These are phyloP conservation scores for Waltergamsia citrina DNA, from an alignment of 2,329 filamentous ascomycete species.

Conservation along the genomic window DNA sequence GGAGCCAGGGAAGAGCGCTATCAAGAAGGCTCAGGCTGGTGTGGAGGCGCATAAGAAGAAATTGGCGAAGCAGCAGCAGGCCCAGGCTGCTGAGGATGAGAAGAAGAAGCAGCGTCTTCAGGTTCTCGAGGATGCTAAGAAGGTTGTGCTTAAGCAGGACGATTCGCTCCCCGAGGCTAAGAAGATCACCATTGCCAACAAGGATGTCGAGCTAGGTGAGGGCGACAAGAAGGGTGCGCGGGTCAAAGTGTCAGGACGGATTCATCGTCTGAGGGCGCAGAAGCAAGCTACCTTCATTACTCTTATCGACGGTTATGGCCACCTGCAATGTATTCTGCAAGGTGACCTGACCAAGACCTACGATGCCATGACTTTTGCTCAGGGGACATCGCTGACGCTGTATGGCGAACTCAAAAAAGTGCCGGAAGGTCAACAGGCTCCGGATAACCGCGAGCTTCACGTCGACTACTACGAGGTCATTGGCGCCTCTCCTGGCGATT, in stretches of 20 bases:
- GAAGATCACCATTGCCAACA: slow-evolving; percentile 63
- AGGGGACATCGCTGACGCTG: slow-evolving; percentile 79
- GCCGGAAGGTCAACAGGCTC: slow-evolving; percentile 67
- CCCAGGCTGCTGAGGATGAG: slow-evolving; percentile 62
- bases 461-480: slow-evolving; percentile 83
- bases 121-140: slow-evolving; percentile 65
- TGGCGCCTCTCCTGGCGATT: slow-evolving; percentile 71
- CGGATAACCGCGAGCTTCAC: slow-evolving; percentile 78
- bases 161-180: slow-evolving; percentile 61
- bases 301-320: slow-evolving; percentile 65
- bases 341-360: slow-evolving; percentile 86
- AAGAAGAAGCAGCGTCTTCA: slow-evolving; percentile 61
- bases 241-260: slow-evolving; percentile 72
- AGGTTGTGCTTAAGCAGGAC: slow-evolving; percentile 62
- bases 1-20: slow-evolving; percentile 69
- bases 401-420: slow-evolving; percentile 78
- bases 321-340: slow-evolving; percentile 72
- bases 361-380: slow-evolving; percentile 75
- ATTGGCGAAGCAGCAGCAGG: slow-evolving; percentile 65
- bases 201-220: slow-evolving; percentile 49
- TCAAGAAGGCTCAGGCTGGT: slow-evolving; percentile 70
- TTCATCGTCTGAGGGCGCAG: slow-evolving; percentile 73
- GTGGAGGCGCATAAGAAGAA: slow-evolving; percentile 77
- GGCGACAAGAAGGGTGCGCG: slow-evolving; percentile 32
- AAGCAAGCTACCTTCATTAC: slow-evolving; percentile 81